Evolutionary conservation across 2,329 filamentous ascomycete species (phyloP), one percentile per base, ranked within the genome.

Genomic region (Alternaria arborescens): DNA sequence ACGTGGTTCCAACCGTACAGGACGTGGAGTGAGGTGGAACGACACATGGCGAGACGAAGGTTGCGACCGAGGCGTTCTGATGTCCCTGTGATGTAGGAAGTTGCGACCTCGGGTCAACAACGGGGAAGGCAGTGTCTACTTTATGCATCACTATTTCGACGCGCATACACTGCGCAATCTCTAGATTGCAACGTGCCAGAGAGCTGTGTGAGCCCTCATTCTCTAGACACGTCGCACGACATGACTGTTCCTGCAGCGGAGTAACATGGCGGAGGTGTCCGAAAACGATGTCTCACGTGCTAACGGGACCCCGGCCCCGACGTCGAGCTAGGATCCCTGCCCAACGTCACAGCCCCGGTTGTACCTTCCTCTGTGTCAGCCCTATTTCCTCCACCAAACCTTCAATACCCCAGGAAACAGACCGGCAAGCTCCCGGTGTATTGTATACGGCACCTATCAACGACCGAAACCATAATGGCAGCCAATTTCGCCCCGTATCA

Each of bases 401-500:
- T 32, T 36, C 8, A 20, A 34, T 8, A 28, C 41, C n/a, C 20
- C 22, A 14, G 41, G 1, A 8, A 58, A 43, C 28, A 47, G 47
- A 32, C 30, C 30, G 10, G 8, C n/a, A n/a, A 36, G n/a, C 22
- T 26, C 0, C 46, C 10, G 3, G 36, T 20, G 46, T 12, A 41
- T 42, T 3, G 34, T 26, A 44, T 36, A 62, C 22, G 22, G 16
- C 20, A 24, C 8, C 24, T 10, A 0, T 18, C 30, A 3, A 48
- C 3, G 10, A 11, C 20, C 4, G 7, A 7, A 24, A n/a, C 1
- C 1, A 50, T 26, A 16, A 78, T 77, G 74, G 68, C 68, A 14
- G 68, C 74, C 30, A 72, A 97, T 82, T 99, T 98, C 78, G 95
- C 95, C 46, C 95, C 95, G 38, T 99, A 98, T 82, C 95, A 98